Evolutionary conservation across 176 grass and related monocot genomes (phyloP).

Genomic region (Alloteropsis semialata): DNA sequence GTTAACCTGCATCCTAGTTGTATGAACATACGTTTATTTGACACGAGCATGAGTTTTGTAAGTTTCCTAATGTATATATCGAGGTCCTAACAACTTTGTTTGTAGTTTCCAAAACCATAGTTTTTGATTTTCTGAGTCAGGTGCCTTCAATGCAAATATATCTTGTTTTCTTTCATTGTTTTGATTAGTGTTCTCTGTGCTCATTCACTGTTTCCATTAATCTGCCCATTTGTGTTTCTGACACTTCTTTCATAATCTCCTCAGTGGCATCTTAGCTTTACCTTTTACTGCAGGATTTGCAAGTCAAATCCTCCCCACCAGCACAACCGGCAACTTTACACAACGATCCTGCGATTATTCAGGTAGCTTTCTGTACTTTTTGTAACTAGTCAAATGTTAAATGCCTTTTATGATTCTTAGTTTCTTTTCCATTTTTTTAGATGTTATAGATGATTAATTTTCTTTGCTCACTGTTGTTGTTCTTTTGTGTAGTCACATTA

Average conservation of each 20-base stretch:
- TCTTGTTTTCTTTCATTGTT: neutral
- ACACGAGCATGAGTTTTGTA: neutral
- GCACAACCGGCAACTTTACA: slow-evolving; percentile 55
- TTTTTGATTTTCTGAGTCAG: neutral
- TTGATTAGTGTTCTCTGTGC: neutral
- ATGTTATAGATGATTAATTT: neutral
- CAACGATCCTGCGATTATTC: slow-evolving; percentile 91
- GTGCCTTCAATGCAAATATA: neutral
- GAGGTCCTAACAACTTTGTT: slow-evolving; percentile 1
- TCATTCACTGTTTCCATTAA: neutral
- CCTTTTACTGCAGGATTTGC: slow-evolving; percentile 71
- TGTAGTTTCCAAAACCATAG: neutral
- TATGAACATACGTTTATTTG: too few relatives aligned
- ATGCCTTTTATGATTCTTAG: neutral
- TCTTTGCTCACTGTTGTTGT: slow-evolving; percentile 32
- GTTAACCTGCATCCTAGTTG: neutral
- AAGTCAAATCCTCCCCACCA: slow-evolving; percentile 85
- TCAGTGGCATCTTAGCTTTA: slow-evolving; percentile 5
- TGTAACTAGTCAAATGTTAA: slow-evolving; percentile 3
- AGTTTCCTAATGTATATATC: neutral
- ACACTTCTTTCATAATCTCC: neutral
- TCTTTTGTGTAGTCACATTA: slow-evolving; percentile 69
- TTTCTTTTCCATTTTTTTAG: slow-evolving; percentile 15
- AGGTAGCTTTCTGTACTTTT: slow-evolving; percentile 33
- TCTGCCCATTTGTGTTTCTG: neutral